Evolutionary conservation across 495 filamentous ascomycete species (phyloP).

Genomic region (Aspergillus heteromorphus): DNA sequence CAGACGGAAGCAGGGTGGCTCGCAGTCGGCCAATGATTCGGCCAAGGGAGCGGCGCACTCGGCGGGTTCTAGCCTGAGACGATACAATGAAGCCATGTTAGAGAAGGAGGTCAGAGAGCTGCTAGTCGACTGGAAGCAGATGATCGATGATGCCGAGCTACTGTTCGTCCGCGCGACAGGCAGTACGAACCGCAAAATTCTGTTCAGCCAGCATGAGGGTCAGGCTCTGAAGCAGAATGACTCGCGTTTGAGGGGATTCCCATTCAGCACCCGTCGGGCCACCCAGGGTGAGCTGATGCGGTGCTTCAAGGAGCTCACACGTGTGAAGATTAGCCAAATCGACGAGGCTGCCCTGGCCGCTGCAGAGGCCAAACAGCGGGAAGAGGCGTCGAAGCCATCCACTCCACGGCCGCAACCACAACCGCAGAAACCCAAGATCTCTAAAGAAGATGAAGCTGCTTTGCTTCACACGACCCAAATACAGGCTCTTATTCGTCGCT

Average conservation of each 20-base stretch:
- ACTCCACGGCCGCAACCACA: conserved; percentile 39
- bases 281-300: conserved; percentile 94
- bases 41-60: conserved; percentile 91
- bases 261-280: conserved; percentile 89
- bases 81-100: conserved; percentile 89
- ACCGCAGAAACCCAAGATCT: conserved; percentile 52
- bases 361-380: conserved; percentile 33
- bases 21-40: conserved; percentile 87
- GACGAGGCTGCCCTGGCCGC: conserved; percentile 53
- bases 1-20: conserved; percentile 88
- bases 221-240: conserved; percentile 81
- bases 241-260: conserved; percentile 78
- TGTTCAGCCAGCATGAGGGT: conserved; percentile 87
- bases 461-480: conserved; percentile 80
- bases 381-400: conserved; percentile 31
- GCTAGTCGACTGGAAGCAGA: conserved; percentile 70
- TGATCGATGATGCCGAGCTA: conserved; percentile 78
- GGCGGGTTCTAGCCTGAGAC: conserved; percentile 79
- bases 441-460: conserved; percentile 77
- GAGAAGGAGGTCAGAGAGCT: conserved; percentile 76
- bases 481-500: conserved; percentile 80
- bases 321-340: conserved; percentile 76
- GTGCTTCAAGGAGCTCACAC: conserved; percentile 84
- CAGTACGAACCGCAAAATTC: conserved; percentile 70
- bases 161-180: conserved; percentile 89